These are phyloP conservation scores for Dichotomocladium elegans DNA, from an alignment of 371 early-diverging fungal genomes.

Conservation along the genomic window DNA sequence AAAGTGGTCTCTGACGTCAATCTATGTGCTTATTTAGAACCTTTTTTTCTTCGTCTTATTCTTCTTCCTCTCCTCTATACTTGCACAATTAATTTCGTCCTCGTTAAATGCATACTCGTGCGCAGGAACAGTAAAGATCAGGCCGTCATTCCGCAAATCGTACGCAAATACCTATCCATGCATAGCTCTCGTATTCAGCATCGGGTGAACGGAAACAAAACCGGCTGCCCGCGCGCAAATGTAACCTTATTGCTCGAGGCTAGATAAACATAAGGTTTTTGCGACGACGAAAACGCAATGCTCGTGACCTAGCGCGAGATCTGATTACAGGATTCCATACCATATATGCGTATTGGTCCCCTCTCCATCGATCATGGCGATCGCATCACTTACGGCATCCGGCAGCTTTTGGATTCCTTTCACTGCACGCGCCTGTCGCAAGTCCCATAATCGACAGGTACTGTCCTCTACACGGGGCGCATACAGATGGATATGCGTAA, in stretches of 20 bases:
- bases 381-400: constrained; percentile 22
- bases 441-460: constrained; percentile 46
- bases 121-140: constrained; percentile 20
- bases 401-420: constrained; percentile 28
- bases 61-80: neutral
- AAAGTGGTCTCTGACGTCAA: constrained; percentile 37
- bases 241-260: constrained; percentile 34
- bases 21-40: constrained; percentile 15
- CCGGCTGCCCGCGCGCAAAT: neutral
- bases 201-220: too few relatives aligned
- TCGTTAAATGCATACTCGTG: constrained; percentile 28
- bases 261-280: constrained; percentile 24
- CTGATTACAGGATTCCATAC: neutral
- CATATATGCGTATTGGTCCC: neutral
- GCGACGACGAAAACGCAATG: constrained; percentile 34
- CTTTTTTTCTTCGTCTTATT: neutral
- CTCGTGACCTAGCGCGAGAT: constrained; percentile 22
- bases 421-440: constrained; percentile 15
- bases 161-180: constrained; percentile 26
- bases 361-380: neutral
- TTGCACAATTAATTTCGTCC: constrained; percentile 45
- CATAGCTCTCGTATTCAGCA: too few relatives aligned
- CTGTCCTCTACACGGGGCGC: constrained; percentile 26
- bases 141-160: constrained; percentile 30
- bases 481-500: neutral